Conservation (phyloP, 2,329 filamentous ascomycete genomes). For the Thielaviopsis ethacetica region DNA sequence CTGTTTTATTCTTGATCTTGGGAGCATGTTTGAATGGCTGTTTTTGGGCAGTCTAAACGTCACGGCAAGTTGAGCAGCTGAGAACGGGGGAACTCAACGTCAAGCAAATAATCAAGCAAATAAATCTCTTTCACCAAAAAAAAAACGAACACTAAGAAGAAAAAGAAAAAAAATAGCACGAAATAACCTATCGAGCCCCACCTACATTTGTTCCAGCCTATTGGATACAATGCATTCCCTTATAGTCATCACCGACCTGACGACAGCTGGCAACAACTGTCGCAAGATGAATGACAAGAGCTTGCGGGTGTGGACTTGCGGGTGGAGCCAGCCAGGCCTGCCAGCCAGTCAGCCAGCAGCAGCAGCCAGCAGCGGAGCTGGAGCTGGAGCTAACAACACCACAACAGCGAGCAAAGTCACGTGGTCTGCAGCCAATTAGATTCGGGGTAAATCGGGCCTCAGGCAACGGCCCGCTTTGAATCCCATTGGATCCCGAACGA, state of each 20-base stretch:
- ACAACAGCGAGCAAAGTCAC: conserved; percentile 10
- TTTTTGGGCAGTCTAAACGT: neutral
- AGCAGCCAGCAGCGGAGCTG: neutral
- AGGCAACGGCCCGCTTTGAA: conserved; percentile 8
- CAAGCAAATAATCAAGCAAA: too few species aligned
- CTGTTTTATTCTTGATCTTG: too few species aligned
- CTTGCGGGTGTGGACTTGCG: too few species aligned
- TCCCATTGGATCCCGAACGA: conserved; percentile 10
- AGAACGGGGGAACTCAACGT: too few species aligned
- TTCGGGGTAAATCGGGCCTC: conserved; percentile 14
- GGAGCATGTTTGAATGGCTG: neutral
- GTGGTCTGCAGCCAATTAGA: conserved; percentile 13
- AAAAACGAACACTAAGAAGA: neutral
- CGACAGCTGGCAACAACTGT: conserved; percentile 1
- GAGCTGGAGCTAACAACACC: neutral
- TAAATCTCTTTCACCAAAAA: too few species aligned
- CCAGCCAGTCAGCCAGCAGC: too few species aligned
- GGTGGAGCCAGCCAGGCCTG: too few species aligned
- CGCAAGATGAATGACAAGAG: neutral
- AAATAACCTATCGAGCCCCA: neutral
- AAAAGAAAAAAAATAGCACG: neutral
- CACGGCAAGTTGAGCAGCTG: neutral
- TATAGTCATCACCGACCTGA: conserved; percentile 10
- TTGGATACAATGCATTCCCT: conserved; percentile 9
- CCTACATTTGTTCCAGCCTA: conserved; percentile 7